A percentile compares a stretch with the other conserved stretches of the same genome.
phyloP scores from a whole-genome alignment of 1,284 basidiomycete species.

The Fereydounia khargensis region DNA sequence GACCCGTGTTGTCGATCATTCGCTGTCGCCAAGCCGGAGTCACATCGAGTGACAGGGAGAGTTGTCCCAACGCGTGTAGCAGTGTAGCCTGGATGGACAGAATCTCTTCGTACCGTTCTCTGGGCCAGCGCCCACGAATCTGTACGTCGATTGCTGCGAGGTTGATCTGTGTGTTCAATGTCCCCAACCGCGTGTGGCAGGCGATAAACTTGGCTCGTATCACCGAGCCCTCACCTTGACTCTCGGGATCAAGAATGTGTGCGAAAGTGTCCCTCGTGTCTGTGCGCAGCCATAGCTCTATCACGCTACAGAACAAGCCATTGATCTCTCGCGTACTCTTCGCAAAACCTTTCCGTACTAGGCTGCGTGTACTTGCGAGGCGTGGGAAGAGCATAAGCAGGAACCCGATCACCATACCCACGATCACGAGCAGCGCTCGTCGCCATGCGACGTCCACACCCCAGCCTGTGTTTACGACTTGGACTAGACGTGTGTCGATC shows the following conservation, averaged over 20 bases:
- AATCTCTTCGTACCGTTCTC: constrained; percentile 61
- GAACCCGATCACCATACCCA: constrained; percentile 50
- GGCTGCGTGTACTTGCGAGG: constrained; percentile 62
- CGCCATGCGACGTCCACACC: constrained; percentile 62
- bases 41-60: constrained; percentile 13
- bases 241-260: too few relatives aligned
- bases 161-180: constrained; percentile 63
- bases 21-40: not conserved
- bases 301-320: constrained; percentile 16
- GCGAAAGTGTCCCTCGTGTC: too few relatives aligned
- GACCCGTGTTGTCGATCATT: constrained; percentile 3
- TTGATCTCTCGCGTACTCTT: constrained; percentile 22
- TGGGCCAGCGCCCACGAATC: constrained; percentile 63
- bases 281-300: constrained; percentile 23
- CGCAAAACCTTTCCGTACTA: constrained; percentile 62
- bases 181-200: too few relatives aligned
- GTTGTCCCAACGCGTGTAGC: constrained; percentile 31
- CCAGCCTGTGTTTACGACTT: constrained; percentile 46
- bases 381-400: constrained; percentile 57
- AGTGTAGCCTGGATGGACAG: constrained; percentile 47
- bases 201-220: constrained; percentile 45
- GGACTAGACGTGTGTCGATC: constrained; percentile 36
- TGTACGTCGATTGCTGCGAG: constrained; percentile 58
- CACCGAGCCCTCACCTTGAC: too few relatives aligned
- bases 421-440: constrained; percentile 56